phyloP scores from a whole-genome alignment of 2,329 filamentous ascomycete genomes.

The Bipolaris victoriae region DNA sequence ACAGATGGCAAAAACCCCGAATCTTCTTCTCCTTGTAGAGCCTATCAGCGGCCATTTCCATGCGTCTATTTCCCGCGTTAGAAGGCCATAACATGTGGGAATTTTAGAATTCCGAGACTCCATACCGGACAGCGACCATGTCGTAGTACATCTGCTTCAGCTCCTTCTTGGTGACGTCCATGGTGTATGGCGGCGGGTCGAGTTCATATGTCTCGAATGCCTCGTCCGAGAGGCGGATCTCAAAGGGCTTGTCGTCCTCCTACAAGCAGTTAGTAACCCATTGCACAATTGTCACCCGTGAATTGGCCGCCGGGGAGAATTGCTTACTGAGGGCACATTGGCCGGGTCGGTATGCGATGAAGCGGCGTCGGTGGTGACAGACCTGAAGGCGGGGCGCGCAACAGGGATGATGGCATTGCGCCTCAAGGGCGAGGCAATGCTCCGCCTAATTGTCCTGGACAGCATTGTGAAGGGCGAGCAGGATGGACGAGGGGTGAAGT shows the following conservation, averaged over 20 bases:
- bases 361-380: constrained; percentile 94
- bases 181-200: constrained; percentile 90
- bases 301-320: constrained; percentile 9
- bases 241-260: constrained; percentile 94
- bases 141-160: constrained; percentile 99
- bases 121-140: constrained; percentile 93
- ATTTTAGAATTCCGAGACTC: constrained; percentile 1
- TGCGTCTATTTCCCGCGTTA: constrained; percentile 68
- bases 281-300: neutral
- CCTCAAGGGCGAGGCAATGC: constrained; percentile 48
- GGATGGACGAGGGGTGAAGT: constrained; percentile 24
- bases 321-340: constrained; percentile 68
- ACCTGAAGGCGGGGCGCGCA: constrained; percentile 58
- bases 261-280: constrained; percentile 51
- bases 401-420: constrained; percentile 46
- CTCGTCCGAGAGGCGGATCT: constrained; percentile 92
- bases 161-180: constrained; percentile 95
- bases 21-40: constrained; percentile 99
- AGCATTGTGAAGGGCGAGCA: constrained; percentile 44
- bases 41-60: constrained; percentile 99
- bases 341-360: constrained; percentile 85
- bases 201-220: constrained; percentile 99
- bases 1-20: constrained; percentile 98
- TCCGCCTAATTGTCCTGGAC: constrained; percentile 50
- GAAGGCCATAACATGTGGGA: constrained; percentile 5